A percentile compares a stretch with the other conserved stretches of the same genome.
Evolutionary conservation across 495 filamentous ascomycete genomes (phyloP).

Genomic region (Penicillium cosmopolitanum): DNA sequence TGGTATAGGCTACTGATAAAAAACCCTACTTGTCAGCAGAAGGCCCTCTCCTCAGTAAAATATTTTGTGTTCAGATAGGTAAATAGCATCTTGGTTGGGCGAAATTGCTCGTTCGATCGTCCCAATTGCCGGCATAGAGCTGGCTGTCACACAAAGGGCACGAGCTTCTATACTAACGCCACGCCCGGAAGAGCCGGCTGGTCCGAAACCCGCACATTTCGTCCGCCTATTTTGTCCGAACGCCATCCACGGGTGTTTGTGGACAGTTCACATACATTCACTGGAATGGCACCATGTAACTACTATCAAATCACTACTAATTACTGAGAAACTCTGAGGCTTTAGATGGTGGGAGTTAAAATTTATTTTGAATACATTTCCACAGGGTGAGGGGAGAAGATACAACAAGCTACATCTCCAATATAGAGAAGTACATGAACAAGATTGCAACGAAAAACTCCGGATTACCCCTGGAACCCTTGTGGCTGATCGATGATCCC

Average conservation of each 20-base stretch:
- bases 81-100: no score
- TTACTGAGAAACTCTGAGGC: neutral
- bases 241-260: no score
- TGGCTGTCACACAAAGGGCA: neutral
- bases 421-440: slow-evolving; percentile 46
- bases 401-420: slow-evolving; percentile 49
- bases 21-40: no score
- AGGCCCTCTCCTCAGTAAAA: no score
- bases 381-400: slow-evolving; percentile 33
- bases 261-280: no score
- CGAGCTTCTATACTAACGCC: neutral
- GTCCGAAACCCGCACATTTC: slow-evolving; percentile 16
- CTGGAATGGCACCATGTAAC: no score
- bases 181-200: slow-evolving; percentile 7
- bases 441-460: slow-evolving; percentile 46
- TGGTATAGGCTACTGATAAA: no score
- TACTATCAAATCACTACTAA: neutral
- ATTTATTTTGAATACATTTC: slow-evolving; percentile 32
- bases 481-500: slow-evolving; percentile 37
- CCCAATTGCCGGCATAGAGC: neutral
- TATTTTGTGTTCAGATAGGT: no score
- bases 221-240: slow-evolving; percentile 31
- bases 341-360: slow-evolving; percentile 5
- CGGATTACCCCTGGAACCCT: slow-evolving; percentile 39
- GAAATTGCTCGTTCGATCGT: neutral